Percentiles rank a stretch among this genome's conserved stretches.
Conservation (phyloP, 1,284 basidiomycete species). For the Marasmius sp. region DNA sequence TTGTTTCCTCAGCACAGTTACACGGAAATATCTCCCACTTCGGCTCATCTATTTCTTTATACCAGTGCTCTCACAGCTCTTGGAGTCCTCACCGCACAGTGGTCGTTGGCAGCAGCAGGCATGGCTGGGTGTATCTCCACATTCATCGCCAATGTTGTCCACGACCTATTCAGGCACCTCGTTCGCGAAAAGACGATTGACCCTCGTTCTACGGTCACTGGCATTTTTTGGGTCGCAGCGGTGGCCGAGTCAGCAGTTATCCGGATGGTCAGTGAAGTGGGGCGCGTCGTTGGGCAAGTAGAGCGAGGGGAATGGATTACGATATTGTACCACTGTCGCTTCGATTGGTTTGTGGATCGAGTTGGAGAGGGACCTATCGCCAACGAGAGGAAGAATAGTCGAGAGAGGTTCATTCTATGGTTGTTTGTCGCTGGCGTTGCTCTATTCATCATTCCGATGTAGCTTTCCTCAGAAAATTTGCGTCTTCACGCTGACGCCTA, state of each 20-base stretch:
- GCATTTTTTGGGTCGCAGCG: slow-evolving; percentile 38
- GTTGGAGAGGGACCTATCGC: slow-evolving; percentile 38
- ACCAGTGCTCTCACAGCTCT: slow-evolving; percentile 23
- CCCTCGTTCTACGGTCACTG: slow-evolving; percentile 32
- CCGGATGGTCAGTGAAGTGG: slow-evolving; percentile 50
- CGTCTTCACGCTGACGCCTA: too few relatives aligned
- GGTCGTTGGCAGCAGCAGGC: neutral
- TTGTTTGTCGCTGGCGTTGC: neutral
- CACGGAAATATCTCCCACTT: slow-evolving; percentile 46
- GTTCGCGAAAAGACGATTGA: slow-evolving; percentile 36
- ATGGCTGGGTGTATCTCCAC: slow-evolving; percentile 22
- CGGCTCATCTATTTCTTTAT: slow-evolving; percentile 40
- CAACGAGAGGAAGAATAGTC: slow-evolving; percentile 43
- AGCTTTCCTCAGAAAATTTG: too few relatives aligned
- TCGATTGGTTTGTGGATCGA: slow-evolving; percentile 56
- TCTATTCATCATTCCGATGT: neutral
- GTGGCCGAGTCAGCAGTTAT: slow-evolving; percentile 50
- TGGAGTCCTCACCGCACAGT: neutral
- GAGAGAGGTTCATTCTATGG: neutral
- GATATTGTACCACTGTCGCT: slow-evolving; percentile 35
- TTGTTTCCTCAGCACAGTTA: slow-evolving; percentile 49
- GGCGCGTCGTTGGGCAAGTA: slow-evolving; percentile 45
- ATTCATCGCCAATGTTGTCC: slow-evolving; percentile 42
- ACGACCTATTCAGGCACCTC: slow-evolving; percentile 50
- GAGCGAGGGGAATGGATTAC: slow-evolving; percentile 39